These are phyloP conservation scores for Haplosporangium sp. DNA, from an alignment of 371 early-diverging fungal species.

Conservation along the genomic window DNA sequence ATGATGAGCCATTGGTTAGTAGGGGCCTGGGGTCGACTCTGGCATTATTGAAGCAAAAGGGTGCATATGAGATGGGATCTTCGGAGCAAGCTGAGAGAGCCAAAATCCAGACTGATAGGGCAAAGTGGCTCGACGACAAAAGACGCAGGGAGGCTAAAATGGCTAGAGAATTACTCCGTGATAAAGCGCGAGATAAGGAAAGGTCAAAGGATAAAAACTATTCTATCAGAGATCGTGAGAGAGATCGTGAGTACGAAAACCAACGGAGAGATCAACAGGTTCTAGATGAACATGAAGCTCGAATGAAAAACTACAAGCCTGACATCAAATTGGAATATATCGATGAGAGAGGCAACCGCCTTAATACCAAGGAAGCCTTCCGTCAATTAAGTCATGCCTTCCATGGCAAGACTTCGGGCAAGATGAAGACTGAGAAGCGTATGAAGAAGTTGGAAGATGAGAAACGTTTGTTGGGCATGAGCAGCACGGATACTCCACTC, in stretches of 20 bases:
- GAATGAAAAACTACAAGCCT: slow-evolving; percentile 92
- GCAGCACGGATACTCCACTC: slow-evolving; percentile 83
- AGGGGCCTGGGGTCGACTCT: slow-evolving; percentile 89
- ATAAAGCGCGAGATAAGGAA: slow-evolving; percentile 64
- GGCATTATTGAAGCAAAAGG: slow-evolving; percentile 81
- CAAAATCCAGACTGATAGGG: slow-evolving; percentile 69
- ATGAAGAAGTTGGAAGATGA: slow-evolving; percentile 87
- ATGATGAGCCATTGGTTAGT: slow-evolving; percentile 86
- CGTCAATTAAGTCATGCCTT: slow-evolving; percentile 93
- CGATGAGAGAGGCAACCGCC: slow-evolving; percentile 85
- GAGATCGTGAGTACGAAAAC: slow-evolving; percentile 56
- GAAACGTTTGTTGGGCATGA: slow-evolving; percentile 79
- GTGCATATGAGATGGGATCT: slow-evolving; percentile 58
- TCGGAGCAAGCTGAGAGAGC: slow-evolving; percentile 76
- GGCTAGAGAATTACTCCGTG: slow-evolving; percentile 57
- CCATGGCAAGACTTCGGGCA: slow-evolving; percentile 94
- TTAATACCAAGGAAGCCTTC: slow-evolving; percentile 93
- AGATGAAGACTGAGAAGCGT: slow-evolving; percentile 94
- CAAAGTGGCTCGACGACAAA: slow-evolving; percentile 57
- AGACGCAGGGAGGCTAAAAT: slow-evolving; percentile 57
- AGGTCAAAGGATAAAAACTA: slow-evolving; percentile 41
- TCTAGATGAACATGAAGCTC: slow-evolving; percentile 80
- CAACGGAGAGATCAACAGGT: slow-evolving; percentile 71
- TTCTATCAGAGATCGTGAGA: slow-evolving; percentile 49
- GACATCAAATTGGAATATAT: slow-evolving; percentile 90